Percentiles rank a stretch among this genome's conserved stretches.
These are phyloP conservation scores for Exophiala sideris DNA, from an alignment of 2,329 filamentous ascomycete genomes.

Conservation along the genomic window DNA sequence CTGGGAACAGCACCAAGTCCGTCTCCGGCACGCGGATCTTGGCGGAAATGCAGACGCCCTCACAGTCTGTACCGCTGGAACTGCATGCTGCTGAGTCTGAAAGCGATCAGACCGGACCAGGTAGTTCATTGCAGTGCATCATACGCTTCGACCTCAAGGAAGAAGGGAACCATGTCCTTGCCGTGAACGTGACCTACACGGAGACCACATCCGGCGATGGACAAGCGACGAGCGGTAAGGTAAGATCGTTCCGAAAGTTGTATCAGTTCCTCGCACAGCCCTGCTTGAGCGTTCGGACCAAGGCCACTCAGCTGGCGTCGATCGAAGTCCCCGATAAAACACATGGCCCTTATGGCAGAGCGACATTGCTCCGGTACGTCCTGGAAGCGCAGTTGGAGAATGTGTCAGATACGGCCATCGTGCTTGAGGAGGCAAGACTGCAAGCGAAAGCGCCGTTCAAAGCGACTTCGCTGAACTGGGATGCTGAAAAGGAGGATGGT, in stretches of 20 bases:
- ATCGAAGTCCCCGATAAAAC: conserved; percentile 45
- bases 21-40: conserved; percentile 77
- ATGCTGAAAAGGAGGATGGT: conserved; percentile 34
- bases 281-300: conserved; percentile 85
- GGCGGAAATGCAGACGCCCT: conserved; percentile 93
- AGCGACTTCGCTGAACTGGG: conserved; percentile 55
- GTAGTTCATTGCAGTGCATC: conserved; percentile 73
- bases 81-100: conserved; percentile 36
- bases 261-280: conserved; percentile 96
- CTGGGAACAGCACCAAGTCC: conserved; percentile 39
- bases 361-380: conserved; percentile 57
- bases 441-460: conserved; percentile 39
- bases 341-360: conserved; percentile 43
- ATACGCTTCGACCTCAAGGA: conserved; percentile 86
- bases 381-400: conserved; percentile 96
- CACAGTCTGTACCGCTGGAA: conserved; percentile 65
- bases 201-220: conserved; percentile 60
- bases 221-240: conserved; percentile 56
- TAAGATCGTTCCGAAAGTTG: conserved; percentile 85
- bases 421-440: conserved; percentile 57
- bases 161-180: conserved; percentile 88
- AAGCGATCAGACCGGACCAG: conserved; percentile 36
- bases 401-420: conserved; percentile 76
- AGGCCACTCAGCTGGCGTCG: conserved; percentile 64
- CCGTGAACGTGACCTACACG: conserved; percentile 90